Conservation (phyloP, 2,329 filamentous ascomycete species). For the Ophiostoma montium region DNA sequence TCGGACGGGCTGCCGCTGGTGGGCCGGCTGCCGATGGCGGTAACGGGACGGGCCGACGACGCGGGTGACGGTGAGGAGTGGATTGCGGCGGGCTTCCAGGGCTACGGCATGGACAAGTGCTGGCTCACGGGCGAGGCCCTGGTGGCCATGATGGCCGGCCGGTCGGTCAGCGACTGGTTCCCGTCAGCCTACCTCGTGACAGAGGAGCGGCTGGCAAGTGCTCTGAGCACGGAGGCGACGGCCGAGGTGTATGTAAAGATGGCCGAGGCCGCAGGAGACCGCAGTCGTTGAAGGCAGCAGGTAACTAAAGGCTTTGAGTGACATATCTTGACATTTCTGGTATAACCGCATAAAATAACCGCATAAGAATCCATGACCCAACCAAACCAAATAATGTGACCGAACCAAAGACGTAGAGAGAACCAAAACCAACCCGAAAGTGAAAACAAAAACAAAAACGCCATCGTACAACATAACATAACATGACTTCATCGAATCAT, state of each 20-base stretch:
- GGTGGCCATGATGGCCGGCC: conserved; percentile 3
- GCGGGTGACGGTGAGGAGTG: conserved; percentile 7
- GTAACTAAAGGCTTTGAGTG: too few relatives aligned
- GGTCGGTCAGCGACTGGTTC: background rate
- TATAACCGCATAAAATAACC: background rate
- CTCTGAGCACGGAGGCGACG: background rate
- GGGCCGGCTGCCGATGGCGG: conserved; percentile 1
- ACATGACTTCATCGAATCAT: background rate
- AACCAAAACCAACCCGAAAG: background rate
- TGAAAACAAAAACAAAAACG: background rate
- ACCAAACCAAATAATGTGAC: too few relatives aligned
- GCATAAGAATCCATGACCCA: background rate
- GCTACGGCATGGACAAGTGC: conserved; percentile 15
- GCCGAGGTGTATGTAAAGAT: background rate
- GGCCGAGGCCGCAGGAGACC: background rate
- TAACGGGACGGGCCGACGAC: background rate
- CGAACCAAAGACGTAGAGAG: too few relatives aligned
- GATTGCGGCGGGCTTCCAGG: conserved; percentile 14
- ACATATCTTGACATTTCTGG: too few relatives aligned
- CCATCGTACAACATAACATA: background rate
- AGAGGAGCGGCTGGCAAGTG: background rate
- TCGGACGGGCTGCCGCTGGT: conserved; percentile 10
- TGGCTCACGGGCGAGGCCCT: conserved; percentile 12
- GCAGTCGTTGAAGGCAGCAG: background rate
- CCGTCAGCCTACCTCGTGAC: background rate